Base-by-base conservation (phyloP, 2,329 filamentous ascomycete genomes). In the Drechslerella stenobrocha region DNA sequence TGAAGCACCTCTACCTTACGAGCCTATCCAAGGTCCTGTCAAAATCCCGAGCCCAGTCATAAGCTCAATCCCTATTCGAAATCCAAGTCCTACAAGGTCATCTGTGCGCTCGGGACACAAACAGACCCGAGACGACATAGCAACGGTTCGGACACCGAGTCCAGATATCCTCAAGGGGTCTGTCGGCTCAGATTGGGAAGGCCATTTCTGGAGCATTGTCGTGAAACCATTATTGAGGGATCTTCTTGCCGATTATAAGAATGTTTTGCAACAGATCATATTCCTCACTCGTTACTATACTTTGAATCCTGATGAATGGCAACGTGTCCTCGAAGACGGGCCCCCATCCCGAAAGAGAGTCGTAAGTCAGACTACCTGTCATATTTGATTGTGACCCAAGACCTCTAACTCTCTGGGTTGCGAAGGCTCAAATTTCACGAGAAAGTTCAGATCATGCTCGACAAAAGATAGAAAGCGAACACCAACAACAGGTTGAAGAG, bases 171-270 rank as follows among this genome's bases (percentile, higher is more conserved):
- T 26, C 2, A 9, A 24, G 28, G 8, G 5, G 37, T 7, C 5
- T 11, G 3, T 15, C 44, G 8, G 2, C 2, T 7, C 20, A 45
- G 18, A 52, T 58, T 37, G 24, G 46, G 2, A 44, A 20, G 4
- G 6, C 3, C 18, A 24, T 7, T 66, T 66, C 22, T 59, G 52
- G 44, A 20, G 53, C 2, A 24, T 48, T 18, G 44, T 67, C 8
- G 44, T 32, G 4, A 67, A 60, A 42, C 63, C 63, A 1, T 18
- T 55, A 13, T 60, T 32, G 55, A 50, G 50, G 2, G 28, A 67
- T 18, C 32, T 67, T 26, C 45, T 67, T 23, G 26, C 13, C 6
- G 55, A 60, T 2, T 67, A 67, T 20, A 24, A 35, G 1, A 37
- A 67, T 45, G 55, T 47, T 7, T 26, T 52, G 15, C 48, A 60